Evolutionary conservation across 75 land plant genomes (phyloP).

Genomic region (Picea glauca): DNA sequence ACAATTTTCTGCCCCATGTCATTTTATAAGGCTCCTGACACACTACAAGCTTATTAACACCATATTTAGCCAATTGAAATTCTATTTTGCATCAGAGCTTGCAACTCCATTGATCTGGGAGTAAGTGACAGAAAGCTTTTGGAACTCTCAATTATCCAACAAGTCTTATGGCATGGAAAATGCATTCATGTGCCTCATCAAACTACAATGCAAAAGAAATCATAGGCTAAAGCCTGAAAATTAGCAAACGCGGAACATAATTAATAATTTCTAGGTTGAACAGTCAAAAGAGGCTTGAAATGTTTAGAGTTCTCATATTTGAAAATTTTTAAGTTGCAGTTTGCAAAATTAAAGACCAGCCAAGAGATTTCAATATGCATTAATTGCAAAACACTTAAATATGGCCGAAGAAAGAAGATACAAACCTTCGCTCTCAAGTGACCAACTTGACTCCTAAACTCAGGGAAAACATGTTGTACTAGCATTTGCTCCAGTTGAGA

Average conservation of each 20-base stretch:
- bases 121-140: not conserved
- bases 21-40: too few species aligned
- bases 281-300: not conserved
- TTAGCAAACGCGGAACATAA: not conserved
- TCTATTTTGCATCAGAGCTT: not conserved
- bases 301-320: not conserved
- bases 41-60: not conserved
- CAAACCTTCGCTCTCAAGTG: conserved; percentile 97
- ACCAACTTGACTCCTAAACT: conserved; percentile 88
- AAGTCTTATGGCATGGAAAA: not conserved
- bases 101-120: not conserved
- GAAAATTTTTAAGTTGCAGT: too few species aligned
- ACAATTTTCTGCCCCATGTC: too few species aligned
- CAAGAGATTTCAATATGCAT: not conserved
- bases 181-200: not conserved
- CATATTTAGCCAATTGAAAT: not conserved
- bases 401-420: not conserved
- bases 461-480: conserved; percentile 97
- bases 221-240: not conserved
- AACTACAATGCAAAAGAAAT: not conserved
- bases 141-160: not conserved
- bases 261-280: not conserved
- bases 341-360: not conserved
- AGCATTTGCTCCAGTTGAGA: conserved; percentile 95
- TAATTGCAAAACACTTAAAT: not conserved